Evolutionary conservation across 2,329 filamentous ascomycete genomes (phyloP), one percentile per base, ranked within the genome.

Genomic region (Neoscytalidium dimidiatum): DNA sequence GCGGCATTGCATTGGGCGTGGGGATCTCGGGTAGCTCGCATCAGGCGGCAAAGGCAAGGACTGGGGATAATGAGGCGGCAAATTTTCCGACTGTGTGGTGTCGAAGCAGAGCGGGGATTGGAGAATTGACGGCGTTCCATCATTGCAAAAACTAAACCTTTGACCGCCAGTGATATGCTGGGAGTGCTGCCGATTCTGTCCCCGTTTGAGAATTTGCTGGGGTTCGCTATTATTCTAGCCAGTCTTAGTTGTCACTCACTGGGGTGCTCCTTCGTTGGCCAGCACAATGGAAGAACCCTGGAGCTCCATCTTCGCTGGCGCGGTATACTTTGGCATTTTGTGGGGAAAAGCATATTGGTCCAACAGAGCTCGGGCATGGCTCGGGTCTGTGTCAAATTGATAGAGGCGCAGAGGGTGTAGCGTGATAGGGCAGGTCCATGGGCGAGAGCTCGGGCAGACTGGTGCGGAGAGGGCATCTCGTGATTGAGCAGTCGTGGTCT

Each of bases 301-400:
- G 4, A 11, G 38, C 13, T 41, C n/a, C 2, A 35, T 35, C 33
- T 7, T 7, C 17, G 14, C 9, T 19, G 41, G n/a, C 11, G 19
- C 13, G 19, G 44, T 26, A 14, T 14, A 26, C 33, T 38, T 35
- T n/a, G 38, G 8, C 11, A 41, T 35, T 41, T 41, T 28, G 29
- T 41, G 33, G 52, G 52, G 52, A 56, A 41, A 13, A 29, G 28
- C 49, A 33, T 33, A n/a, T 38, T 26, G 13, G 11, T 14, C 14
- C 28, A 31, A 13, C 31, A 5, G n/a, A 51, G 33, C 38, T 44
- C 53, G 53, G 53, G 35, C 9, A 9, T 58, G 38, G 38, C 13
- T 44, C 53, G 53, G 53, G 26, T 17, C 14, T 51, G 53, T 44
- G 53, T 58, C 53, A 23, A 31, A 26, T 58, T 21, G 38, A 58